These are phyloP conservation scores for Phytophthora fragariaefolia DNA, from an alignment of 352 stramenopile genomes.

Conservation along the genomic window DNA sequence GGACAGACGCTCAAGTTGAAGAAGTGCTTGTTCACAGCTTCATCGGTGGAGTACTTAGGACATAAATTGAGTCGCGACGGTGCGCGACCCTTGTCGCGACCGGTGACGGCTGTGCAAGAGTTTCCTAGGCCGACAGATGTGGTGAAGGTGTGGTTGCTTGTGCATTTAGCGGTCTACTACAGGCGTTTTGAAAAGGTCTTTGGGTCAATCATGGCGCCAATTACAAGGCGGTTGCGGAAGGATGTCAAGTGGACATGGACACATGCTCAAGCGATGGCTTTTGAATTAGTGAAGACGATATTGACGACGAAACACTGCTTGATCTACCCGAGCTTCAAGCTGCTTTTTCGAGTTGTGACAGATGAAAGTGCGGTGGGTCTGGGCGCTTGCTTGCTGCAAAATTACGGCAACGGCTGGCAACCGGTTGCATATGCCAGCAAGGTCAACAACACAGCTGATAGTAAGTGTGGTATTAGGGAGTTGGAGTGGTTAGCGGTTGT, in stretches of 20 bases:
- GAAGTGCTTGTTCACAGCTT: background rate
- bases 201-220: background rate
- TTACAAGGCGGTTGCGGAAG: background rate
- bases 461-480: background rate
- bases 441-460: background rate
- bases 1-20: background rate
- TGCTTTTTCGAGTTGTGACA: conserved; percentile 1
- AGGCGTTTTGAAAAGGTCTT: background rate
- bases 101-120: background rate
- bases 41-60: background rate
- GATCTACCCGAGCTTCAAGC: background rate
- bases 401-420: background rate
- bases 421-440: background rate
- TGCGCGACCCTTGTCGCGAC: background rate
- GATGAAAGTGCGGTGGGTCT: background rate
- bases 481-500: background rate
- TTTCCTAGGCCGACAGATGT: background rate
- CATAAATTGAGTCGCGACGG: background rate
- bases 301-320: background rate
- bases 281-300: background rate
- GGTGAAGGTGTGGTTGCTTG: background rate
- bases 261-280: background rate
- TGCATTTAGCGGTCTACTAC: background rate
- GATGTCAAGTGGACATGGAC: background rate
- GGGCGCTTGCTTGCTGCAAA: conserved; percentile 3